Conservation (phyloP, 345 rosid genomes). For the Linum trigynum region DNA sequence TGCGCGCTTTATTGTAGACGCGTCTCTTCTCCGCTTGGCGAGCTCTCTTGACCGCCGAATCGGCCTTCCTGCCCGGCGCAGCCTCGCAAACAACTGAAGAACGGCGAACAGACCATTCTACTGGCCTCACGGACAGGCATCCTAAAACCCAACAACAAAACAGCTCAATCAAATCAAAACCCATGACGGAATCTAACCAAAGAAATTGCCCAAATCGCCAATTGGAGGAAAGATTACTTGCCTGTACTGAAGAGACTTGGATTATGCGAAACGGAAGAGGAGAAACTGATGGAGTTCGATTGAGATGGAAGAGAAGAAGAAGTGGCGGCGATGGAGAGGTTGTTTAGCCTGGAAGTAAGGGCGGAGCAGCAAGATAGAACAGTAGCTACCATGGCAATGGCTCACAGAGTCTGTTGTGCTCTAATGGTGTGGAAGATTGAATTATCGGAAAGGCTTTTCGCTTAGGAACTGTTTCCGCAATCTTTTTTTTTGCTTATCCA, state of each 20-base stretch:
- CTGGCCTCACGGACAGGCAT: slow-evolving; percentile 24
- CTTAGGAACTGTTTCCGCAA: too few species aligned
- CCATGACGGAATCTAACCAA: too few species aligned
- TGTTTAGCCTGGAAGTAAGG: slow-evolving; percentile 45
- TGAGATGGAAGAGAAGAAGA: slow-evolving; percentile 21
- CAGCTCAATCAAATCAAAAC: not conserved
- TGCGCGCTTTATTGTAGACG: slow-evolving; percentile 66
- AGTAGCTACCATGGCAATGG: slow-evolving; percentile 37
- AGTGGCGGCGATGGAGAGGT: slow-evolving; percentile 36
- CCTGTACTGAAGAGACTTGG: slow-evolving; percentile 40
- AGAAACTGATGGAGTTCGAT: slow-evolving; percentile 43
- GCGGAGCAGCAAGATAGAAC: slow-evolving; percentile 48
- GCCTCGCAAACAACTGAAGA: slow-evolving; percentile 59
- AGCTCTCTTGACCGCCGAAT: slow-evolving; percentile 84
- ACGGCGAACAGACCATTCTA: slow-evolving; percentile 32
- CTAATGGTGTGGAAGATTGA: too few species aligned
- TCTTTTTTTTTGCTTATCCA: too few species aligned
- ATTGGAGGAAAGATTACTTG: slow-evolving; percentile 9
- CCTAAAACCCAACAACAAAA: slow-evolving; percentile 29
- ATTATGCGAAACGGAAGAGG: slow-evolving; percentile 34
- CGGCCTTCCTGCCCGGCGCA: slow-evolving; percentile 58
- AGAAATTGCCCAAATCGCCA: too few species aligned
- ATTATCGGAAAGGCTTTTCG: too few species aligned
- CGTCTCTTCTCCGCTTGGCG: slow-evolving; percentile 83
- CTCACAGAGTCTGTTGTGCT: too few species aligned